phyloP scores from a whole-genome alignment of 805 yeast genomes.

The Teunomyces kruisii region DNA sequence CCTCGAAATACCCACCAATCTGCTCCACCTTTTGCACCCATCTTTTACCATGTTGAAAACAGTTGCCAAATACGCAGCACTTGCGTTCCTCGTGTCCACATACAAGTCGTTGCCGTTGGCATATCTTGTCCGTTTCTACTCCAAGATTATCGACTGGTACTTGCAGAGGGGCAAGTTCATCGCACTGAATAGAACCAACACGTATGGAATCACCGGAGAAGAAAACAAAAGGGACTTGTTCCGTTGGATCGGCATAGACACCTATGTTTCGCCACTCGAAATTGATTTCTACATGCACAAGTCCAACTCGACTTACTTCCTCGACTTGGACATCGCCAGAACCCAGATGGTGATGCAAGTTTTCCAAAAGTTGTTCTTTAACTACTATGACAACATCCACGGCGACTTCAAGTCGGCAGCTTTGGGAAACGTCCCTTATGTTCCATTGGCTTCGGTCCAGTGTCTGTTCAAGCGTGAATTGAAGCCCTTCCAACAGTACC shows the following conservation, averaged over 20 bases:
- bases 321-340: constrained; percentile 79
- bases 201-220: constrained; percentile 30
- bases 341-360: constrained; percentile 56
- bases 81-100: constrained; percentile 35
- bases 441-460: constrained; percentile 76
- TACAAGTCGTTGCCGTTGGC: constrained; percentile 69
- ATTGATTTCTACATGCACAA: constrained; percentile 87
- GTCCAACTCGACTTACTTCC: constrained; percentile 80
- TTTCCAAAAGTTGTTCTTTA: constrained; percentile 56
- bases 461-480: constrained; percentile 73
- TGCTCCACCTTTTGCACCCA: no score
- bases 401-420: constrained; percentile 29
- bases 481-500: constrained; percentile 59
- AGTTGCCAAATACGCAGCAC: constrained; percentile 5
- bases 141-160: constrained; percentile 41
- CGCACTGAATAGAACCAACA: constrained; percentile 23
- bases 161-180: constrained; percentile 28
- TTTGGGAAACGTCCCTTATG: constrained; percentile 50
- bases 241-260: constrained; percentile 39
- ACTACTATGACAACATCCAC: constrained; percentile 39
- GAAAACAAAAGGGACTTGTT: constrained; percentile 32
- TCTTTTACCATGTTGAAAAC: not conserved
- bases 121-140: constrained; percentile 65
- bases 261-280: constrained; percentile 74
- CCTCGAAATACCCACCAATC: no score